Evolutionary conservation across 2,329 filamentous ascomycete species (phyloP).

Genomic region (Lecanicillium sp.): DNA sequence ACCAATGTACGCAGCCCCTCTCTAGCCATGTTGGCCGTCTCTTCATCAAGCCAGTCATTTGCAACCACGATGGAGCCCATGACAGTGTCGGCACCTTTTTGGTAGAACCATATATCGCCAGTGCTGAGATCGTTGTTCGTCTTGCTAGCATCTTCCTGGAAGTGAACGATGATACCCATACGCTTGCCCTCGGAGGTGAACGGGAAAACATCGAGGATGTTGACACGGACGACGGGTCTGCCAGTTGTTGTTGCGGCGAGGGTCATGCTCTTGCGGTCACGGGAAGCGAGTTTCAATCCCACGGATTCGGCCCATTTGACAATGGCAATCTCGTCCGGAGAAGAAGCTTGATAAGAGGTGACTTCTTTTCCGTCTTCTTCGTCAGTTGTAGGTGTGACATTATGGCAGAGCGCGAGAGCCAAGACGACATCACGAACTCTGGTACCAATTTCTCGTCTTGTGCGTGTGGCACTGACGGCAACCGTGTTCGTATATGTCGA

Average conservation of each 20-base stretch:
- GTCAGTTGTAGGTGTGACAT: conserved; percentile 80
- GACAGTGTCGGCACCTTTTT: conserved; percentile 96
- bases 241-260: conserved; percentile 72
- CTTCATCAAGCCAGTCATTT: conserved; percentile 98
- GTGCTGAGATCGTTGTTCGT: conserved; percentile 44
- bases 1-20: conserved; percentile 93
- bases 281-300: conserved; percentile 74
- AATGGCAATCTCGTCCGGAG: conserved; percentile 96
- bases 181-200: conserved; percentile 97
- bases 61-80: conserved; percentile 94
- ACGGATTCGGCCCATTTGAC: conserved; percentile 93
- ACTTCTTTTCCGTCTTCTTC: conserved; percentile 70
- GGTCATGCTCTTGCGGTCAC: conserved; percentile 80
- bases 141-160: conserved; percentile 52
- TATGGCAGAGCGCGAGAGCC: conserved; percentile 89
- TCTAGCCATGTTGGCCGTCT: conserved; percentile 98
- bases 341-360: conserved; percentile 92
- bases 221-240: conserved; percentile 71
- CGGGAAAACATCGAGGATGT: conserved; percentile 89
- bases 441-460: conserved; percentile 85
- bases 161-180: conserved; percentile 95
- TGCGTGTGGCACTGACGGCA: conserved; percentile 65
- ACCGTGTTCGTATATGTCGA: conserved; percentile 59
- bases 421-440: conserved; percentile 90
- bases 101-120: conserved; percentile 95